Percentiles rank a stretch among this genome's conserved stretches.
Conservation (phyloP, 306 rosid species). For the Cyclanthera cordifolia region DNA sequence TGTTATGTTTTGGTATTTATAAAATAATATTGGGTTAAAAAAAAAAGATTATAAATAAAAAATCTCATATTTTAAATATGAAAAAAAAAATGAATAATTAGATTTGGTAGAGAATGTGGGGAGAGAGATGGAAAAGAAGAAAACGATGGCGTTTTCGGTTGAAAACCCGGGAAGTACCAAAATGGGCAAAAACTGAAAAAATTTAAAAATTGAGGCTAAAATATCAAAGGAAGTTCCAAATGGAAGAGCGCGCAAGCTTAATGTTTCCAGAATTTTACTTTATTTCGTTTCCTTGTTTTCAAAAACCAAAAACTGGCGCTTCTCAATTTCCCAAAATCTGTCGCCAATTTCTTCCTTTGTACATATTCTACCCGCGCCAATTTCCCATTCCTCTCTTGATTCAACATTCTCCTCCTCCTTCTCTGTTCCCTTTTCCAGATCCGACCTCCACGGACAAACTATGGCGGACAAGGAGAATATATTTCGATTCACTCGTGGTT, state of each 20-base stretch:
- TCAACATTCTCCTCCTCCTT: neutral
- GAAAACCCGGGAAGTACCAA: conserved; percentile 13
- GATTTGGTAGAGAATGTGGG: neutral
- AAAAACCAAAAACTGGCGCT: conserved; percentile 9
- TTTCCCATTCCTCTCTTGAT: neutral
- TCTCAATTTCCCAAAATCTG: conserved; percentile 3
- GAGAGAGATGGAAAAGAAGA: neutral
- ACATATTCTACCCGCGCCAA: neutral
- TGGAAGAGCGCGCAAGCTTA: conserved; percentile 13
- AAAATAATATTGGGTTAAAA: too few relatives aligned
- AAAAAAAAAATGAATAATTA: neutral
- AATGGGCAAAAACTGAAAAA: neutral
- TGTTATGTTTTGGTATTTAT: too few relatives aligned
- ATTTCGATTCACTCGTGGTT: neutral
- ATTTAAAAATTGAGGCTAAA: neutral
- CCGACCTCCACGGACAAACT: too few relatives aligned
- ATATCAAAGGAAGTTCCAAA: neutral
- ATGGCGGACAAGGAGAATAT: conserved; percentile 14
- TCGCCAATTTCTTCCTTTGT: neutral
- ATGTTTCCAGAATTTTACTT: neutral
- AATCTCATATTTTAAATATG: neutral
- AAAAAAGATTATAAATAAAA: too few relatives aligned
- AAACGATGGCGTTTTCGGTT: neutral
- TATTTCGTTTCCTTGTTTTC: conserved; percentile 3
- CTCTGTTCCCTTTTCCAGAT: neutral